Evolutionary conservation across 257 asterid species (phyloP), one percentile per base, ranked within the genome.

Genomic region (Solanum lycopersicoides): DNA sequence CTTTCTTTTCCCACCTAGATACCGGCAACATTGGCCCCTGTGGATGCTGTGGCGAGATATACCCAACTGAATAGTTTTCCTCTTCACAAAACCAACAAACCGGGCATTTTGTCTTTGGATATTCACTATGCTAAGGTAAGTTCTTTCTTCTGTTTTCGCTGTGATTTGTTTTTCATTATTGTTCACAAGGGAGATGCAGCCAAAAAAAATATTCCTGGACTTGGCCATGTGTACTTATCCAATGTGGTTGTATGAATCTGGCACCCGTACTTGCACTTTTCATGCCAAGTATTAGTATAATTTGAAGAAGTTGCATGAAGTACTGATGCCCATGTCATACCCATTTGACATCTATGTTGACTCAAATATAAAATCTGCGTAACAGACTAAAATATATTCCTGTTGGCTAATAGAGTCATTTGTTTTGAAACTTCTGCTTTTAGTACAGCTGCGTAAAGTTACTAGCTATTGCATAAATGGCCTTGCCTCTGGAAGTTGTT

Each of bases 31-130:
- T 86, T 97, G 93, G 98, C 99, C 86, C 87, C 98, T 72, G 44
- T 93, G 77, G 98, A 93, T 66, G 95, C 93, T 69, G 88, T 97
- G 90, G 99, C 94, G 91, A 93, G 97, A 90, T 97, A 93, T 89
- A 96, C 96, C 77, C 99, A 97, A 87, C 96, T 96, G 87, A 96
- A 93, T 79, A 94, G 96, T 69, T 93, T 93, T 90, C 99, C 99
- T 80, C 99, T 97, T 89, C 99, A 97, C 88, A 94, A 93, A 83
- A 96, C 99, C 87, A 96, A 91, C 92, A 97, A 96, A 89, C 99
- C 99, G 44, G 99, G 99, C 79, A 95, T 97, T 90, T 93, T 96
- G 85, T 93, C 98, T 12, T 34, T 97, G 96, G 99, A 97, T 88
- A 94, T 96, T 89, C 91, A 91, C 39, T 86, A 91, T 90, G 89